Evolutionary conservation across 148 eudicot species (phyloP).

Genomic region (Rhododendron williamsianum): DNA sequence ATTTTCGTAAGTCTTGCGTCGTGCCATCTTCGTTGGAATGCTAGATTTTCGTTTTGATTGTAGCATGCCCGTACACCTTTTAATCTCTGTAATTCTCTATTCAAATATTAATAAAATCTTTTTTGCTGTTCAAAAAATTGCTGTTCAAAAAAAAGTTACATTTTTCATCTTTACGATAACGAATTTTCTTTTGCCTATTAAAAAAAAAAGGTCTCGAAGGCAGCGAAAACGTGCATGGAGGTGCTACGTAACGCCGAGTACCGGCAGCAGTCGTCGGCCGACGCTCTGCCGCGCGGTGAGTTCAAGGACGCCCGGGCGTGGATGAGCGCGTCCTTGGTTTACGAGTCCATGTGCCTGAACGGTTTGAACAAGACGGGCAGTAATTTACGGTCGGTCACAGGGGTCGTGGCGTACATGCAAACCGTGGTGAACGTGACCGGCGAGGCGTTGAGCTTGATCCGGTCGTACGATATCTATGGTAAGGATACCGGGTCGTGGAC

Average conservation of each 20-base stretch:
- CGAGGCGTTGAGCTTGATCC: slow-evolving; percentile 53
- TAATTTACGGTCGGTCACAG: slow-evolving; percentile 22
- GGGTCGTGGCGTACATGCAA: slow-evolving; percentile 40
- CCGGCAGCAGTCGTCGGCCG: slow-evolving; percentile 22
- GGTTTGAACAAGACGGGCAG: slow-evolving; percentile 56
- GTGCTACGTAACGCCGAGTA: slow-evolving; percentile 28
- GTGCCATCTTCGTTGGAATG: neutral
- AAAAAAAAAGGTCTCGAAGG: slow-evolving; percentile 15
- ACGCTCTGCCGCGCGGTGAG: slow-evolving; percentile 28
- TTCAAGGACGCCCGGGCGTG: slow-evolving; percentile 62
- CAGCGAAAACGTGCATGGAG: slow-evolving; percentile 50
- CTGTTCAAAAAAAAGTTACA: no score
- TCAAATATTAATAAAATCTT: no score
- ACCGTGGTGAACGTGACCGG: slow-evolving; percentile 37
- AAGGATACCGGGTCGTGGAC: slow-evolving; percentile 39
- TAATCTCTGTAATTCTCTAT: no score
- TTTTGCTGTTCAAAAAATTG: no score
- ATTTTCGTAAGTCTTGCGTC: neutral
- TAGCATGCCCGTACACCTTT: neutral
- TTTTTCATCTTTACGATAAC: no score
- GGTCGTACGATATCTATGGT: slow-evolving; percentile 44
- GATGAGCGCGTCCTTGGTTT: slow-evolving; percentile 53
- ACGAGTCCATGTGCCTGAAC: slow-evolving; percentile 64
- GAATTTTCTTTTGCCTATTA: no score
- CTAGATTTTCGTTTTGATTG: neutral